Evolutionary conservation across 106 monocot genomes (phyloP).

Genomic region (Xerophyta viscosa): DNA sequence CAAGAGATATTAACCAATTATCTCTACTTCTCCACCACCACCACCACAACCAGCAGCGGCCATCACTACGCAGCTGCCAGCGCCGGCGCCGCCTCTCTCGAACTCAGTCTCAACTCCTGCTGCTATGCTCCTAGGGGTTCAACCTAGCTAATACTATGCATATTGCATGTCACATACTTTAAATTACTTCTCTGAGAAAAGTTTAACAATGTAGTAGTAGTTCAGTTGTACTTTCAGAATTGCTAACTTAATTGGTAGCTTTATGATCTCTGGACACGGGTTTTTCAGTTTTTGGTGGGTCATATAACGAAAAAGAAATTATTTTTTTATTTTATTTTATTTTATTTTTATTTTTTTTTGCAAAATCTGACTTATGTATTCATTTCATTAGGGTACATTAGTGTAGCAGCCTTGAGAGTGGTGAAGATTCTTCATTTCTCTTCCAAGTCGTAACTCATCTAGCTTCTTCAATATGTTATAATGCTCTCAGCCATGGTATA

Average conservation of each 20-base stretch:
- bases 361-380: background rate
- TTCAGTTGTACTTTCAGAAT: background rate
- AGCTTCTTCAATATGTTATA: too few species aligned
- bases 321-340: too few species aligned
- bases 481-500: too few species aligned
- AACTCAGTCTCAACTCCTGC: constrained; percentile 84
- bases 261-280: too few species aligned
- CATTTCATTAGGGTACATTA: too few species aligned
- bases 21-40: too few species aligned
- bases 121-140: constrained; percentile 39
- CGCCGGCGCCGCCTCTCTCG: constrained; percentile 42
- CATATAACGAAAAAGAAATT: background rate
- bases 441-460: too few species aligned
- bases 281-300: background rate
- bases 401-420: background rate
- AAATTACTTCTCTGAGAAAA: background rate
- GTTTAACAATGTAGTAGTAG: too few species aligned
- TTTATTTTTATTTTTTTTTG: too few species aligned
- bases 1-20: background rate
- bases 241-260: too few species aligned
- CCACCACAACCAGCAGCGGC: constrained; percentile 16
- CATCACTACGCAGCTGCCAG: too few species aligned
- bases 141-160: constrained; percentile 16
- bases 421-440: constrained; percentile 1
- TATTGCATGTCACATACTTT: too few species aligned